Conservation (phyloP, 768 basidiomycete genomes). For the Tephrocybe sp. region DNA sequence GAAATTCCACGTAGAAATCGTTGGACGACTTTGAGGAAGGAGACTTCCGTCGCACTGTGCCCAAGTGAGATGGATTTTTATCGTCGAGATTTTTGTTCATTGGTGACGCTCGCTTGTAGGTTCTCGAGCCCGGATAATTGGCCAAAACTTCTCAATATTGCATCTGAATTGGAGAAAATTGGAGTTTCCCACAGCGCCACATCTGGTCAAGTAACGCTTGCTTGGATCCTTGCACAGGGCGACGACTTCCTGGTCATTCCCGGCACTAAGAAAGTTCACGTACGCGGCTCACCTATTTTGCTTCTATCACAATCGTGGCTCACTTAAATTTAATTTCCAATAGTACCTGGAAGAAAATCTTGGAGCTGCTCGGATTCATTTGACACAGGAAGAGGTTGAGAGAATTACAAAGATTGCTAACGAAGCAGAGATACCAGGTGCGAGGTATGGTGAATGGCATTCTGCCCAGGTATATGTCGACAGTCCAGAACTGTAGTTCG, state of each 20-base stretch:
- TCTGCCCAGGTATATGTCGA: slow-evolving; percentile 12
- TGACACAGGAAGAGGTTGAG: slow-evolving; percentile 27
- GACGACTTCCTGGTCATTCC: slow-evolving; percentile 43
- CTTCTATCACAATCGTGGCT: not conserved
- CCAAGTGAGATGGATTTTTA: slow-evolving; percentile 23
- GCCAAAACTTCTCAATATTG: slow-evolving; percentile 35
- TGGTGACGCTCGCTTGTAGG: slow-evolving; percentile 10
- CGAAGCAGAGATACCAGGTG: slow-evolving; percentile 25
- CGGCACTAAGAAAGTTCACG: slow-evolving; percentile 37
- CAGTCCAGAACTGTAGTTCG: slow-evolving; percentile 10
- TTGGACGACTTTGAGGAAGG: slow-evolving; percentile 35
- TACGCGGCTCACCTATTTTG: slow-evolving; percentile 3
- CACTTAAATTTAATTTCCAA: not conserved
- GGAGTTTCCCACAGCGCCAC: slow-evolving; percentile 34
- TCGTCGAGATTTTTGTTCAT: not conserved
- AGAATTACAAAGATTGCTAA: slow-evolving; percentile 28
- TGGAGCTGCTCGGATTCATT: slow-evolving; percentile 23
- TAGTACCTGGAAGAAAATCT: slow-evolving; percentile 42
- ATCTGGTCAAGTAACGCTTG: slow-evolving; percentile 39
- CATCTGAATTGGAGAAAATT: slow-evolving; percentile 29
- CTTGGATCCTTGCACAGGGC: slow-evolving; percentile 45
- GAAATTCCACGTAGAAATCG: slow-evolving; percentile 34
- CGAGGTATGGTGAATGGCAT: slow-evolving; percentile 16
- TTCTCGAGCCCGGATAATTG: slow-evolving; percentile 37
- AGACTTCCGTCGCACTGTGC: slow-evolving; percentile 35